phyloP scores from a whole-genome alignment of 352 stramenopile species.

The Globisporangium acanthophoron region DNA sequence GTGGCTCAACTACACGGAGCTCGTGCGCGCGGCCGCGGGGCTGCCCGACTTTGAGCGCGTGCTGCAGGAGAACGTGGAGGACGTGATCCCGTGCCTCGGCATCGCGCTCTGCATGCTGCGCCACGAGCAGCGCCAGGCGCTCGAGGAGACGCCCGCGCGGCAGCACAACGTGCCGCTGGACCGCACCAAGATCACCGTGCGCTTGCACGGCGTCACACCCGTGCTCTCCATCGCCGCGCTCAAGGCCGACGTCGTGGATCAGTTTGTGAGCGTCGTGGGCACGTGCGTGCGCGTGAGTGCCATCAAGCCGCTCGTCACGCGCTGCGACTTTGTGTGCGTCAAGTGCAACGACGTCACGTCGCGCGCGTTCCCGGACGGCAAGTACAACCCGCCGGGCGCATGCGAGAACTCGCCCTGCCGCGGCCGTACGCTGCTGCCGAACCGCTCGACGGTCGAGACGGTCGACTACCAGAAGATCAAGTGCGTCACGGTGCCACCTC shows the following conservation, averaged over 20 bases:
- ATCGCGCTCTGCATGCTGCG: slow-evolving; percentile 61
- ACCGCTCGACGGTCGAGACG: slow-evolving; percentile 81
- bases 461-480: slow-evolving; percentile 90
- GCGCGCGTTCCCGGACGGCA: slow-evolving; percentile 71
- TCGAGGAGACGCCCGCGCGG: slow-evolving; percentile 36
- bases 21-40: slow-evolving; percentile 33
- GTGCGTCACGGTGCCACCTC: slow-evolving; percentile 20
- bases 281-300: slow-evolving; percentile 81
- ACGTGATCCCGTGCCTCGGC: slow-evolving; percentile 58
- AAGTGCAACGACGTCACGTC: slow-evolving; percentile 76
- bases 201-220: slow-evolving; percentile 62
- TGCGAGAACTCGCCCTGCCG: slow-evolving; percentile 66
- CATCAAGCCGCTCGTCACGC: slow-evolving; percentile 81
- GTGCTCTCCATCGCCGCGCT: slow-evolving; percentile 60
- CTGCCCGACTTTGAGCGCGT: slow-evolving; percentile 48
- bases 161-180: slow-evolving; percentile 38
- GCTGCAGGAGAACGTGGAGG: slow-evolving; percentile 48
- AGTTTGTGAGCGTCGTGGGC: slow-evolving; percentile 68
- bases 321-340: slow-evolving; percentile 83
- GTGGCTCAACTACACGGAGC: slow-evolving; percentile 47
- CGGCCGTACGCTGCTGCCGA: slow-evolving; percentile 64
- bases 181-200: slow-evolving; percentile 47
- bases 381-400: slow-evolving; percentile 57
- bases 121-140: slow-evolving; percentile 47
- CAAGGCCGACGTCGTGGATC: slow-evolving; percentile 70